These are phyloP conservation scores for Erodium moschatum DNA, from an alignment of 441 rosid species.

Conservation along the genomic window DNA sequence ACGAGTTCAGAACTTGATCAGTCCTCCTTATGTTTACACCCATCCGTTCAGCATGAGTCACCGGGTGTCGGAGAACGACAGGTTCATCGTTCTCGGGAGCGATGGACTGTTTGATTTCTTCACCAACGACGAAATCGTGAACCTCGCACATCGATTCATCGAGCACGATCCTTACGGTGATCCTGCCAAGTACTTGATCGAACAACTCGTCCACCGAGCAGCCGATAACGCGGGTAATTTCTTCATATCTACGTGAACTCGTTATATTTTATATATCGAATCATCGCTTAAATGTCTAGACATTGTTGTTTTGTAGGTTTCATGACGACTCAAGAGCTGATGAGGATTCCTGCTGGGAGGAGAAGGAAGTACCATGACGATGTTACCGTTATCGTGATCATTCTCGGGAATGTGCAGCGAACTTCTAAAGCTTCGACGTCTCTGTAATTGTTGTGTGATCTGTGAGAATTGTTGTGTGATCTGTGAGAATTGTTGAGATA, in stretches of 20 bases:
- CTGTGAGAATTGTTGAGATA: neutral
- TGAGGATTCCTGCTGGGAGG: conserved; percentile 84
- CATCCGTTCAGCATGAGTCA: conserved; percentile 66
- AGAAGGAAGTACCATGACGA: conserved; percentile 93
- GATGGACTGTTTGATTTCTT: conserved; percentile 91
- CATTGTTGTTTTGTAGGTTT: conserved; percentile 39
- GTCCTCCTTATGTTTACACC: conserved; percentile 79
- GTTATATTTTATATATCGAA: neutral
- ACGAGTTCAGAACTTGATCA: conserved; percentile 62
- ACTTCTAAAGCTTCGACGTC: conserved; percentile 80
- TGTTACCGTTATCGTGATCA: conserved; percentile 76
- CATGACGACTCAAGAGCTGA: conserved; percentile 58
- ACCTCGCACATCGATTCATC: conserved; percentile 48
- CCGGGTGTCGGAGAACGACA: conserved; percentile 55
- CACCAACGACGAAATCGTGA: conserved; percentile 67
- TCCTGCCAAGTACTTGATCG: conserved; percentile 79
- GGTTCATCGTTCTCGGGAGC: conserved; percentile 75
- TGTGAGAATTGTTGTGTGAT: neutral
- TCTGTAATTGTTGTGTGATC: conserved; percentile 18
- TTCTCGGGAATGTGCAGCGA: conserved; percentile 70
- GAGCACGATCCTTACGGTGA: conserved; percentile 56
- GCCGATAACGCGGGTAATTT: conserved; percentile 74
- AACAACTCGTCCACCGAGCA: conserved; percentile 67
- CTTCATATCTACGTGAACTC: neutral
- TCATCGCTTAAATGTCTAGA: neutral